Evolutionary conservation across 2,329 filamentous ascomycete genomes (phyloP), one percentile per base, ranked within the genome.

Genomic region (Calonectria crousiana): DNA sequence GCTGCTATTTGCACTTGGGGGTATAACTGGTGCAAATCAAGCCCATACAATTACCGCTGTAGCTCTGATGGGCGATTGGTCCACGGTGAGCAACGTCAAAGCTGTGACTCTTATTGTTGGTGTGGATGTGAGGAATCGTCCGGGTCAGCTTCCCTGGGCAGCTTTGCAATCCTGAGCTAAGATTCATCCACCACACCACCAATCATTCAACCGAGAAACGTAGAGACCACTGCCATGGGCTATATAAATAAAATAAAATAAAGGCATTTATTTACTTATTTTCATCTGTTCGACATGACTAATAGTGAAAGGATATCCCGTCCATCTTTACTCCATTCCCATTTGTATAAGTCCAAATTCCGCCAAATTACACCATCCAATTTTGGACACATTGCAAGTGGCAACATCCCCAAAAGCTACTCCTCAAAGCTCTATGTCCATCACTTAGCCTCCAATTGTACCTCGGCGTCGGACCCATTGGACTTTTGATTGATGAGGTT

Each of bases 121-220:
- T 74, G 72, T 26, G 67, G 71, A 4, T 73, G 71, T 6, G 56
- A 56, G 11, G 66, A 69, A 13, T 28, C 53, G 13, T 13, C 44
- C 18, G 28, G 11, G 6, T 4, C 3, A 13, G n/a, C 36, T 16
- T 13, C 28, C 4, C 20, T 34, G 23, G 30, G 28, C 4, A 13
- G 14, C 14, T 4, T 23, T 58, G 38, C 23, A 5, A 51, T 49
- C 10, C n/a, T 67, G 13, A 62, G n/a, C 56, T 28, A 16, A 62
- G 8, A 13, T 20, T 13, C 44, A 47, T 20, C n/a, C 44, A 47
- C 44, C 8, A 16, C 14, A 30, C 4, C 5, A 34, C 16, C 6
- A 41, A 20, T 20, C 44, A 13, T 2, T 20, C 28, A 20, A 20
- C 20, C 1, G 20, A 23, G 2, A 13, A 9, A 11, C 9, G 6